Evolutionary conservation across 1,139 yeast species (phyloP).

Genomic region (Taphrina populina): DNA sequence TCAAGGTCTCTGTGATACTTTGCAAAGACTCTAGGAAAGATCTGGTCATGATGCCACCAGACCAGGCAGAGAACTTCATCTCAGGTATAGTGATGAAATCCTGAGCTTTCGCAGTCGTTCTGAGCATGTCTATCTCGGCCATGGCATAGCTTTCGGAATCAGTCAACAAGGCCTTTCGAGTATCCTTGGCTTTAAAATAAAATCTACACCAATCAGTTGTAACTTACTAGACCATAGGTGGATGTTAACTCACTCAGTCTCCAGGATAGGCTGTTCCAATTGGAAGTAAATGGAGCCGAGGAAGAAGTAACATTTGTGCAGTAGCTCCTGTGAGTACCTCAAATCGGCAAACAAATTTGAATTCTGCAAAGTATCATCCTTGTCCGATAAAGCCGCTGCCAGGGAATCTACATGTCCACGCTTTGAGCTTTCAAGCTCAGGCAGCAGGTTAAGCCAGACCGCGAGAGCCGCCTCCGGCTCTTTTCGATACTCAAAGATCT

Average conservation of each 20-base stretch:
- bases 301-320: slow-evolving; percentile 76
- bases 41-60: slow-evolving; percentile 41
- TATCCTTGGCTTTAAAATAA: slow-evolving; percentile 63
- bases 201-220: slow-evolving; percentile 48
- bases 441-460: slow-evolving; percentile 50
- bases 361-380: too few species aligned
- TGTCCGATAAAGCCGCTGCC: too few species aligned
- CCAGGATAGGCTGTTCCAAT: slow-evolving; percentile 48
- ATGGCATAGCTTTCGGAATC: slow-evolving; percentile 41
- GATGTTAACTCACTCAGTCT: slow-evolving; percentile 56
- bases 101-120: slow-evolving; percentile 36
- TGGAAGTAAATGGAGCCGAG: slow-evolving; percentile 80
- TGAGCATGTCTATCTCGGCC: slow-evolving; percentile 39
- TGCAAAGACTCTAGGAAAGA: slow-evolving; percentile 39
- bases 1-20: slow-evolving; percentile 48
- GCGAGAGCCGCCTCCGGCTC: slow-evolving; percentile 54
- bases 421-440: too few species aligned
- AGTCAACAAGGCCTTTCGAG: slow-evolving; percentile 50
- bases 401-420: too few species aligned
- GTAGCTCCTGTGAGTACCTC: slow-evolving; percentile 54
- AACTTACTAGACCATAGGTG: slow-evolving; percentile 50
- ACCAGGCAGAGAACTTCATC: slow-evolving; percentile 40
- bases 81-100: slow-evolving; percentile 41
- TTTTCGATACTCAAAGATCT: slow-evolving; percentile 57
- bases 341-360: slow-evolving; percentile 12